These are phyloP conservation scores for Beauveria sp. DNA, from an alignment of 2,329 filamentous ascomycete genomes.

Conservation along the genomic window DNA sequence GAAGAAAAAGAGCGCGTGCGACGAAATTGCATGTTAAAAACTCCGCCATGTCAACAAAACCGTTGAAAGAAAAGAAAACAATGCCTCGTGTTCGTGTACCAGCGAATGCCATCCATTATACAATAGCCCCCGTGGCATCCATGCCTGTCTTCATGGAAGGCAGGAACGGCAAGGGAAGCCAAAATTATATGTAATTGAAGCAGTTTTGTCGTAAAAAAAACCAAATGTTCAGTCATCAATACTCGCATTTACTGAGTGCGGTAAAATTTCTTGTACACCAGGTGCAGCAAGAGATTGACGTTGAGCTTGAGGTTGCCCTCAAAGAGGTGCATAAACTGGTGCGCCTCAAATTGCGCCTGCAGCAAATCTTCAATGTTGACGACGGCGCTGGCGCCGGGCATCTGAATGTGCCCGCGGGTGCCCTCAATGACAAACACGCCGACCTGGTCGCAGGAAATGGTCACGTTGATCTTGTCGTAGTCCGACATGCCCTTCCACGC, in stretches of 20 bases:
- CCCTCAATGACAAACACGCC: conserved; percentile 92
- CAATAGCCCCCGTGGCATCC: neutral
- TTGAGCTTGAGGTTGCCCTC: conserved; percentile 80
- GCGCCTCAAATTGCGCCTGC: conserved; percentile 94
- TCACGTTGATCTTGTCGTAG: conserved; percentile 89
- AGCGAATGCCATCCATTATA: conserved; percentile 3
- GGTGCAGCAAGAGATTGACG: conserved; percentile 91
- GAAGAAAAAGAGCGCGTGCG: neutral
- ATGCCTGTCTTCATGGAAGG: neutral
- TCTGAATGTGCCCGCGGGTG: conserved; percentile 85
- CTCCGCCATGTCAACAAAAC: neutral
- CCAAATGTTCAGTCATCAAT: too few relatives aligned
- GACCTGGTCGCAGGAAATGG: conserved; percentile 88
- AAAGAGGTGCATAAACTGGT: conserved; percentile 93
- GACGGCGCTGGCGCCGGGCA: conserved; percentile 83
- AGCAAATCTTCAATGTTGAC: conserved; percentile 88
- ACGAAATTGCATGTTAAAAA: neutral
- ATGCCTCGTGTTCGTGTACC: neutral
- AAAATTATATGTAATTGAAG: conserved; percentile 8
- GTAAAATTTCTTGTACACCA: conserved; percentile 99
- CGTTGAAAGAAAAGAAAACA: neutral
- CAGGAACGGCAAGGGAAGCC: neutral
- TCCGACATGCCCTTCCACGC: conserved; percentile 82
- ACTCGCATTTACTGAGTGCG: conserved; percentile 47
- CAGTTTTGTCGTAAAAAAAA: neutral